Evolutionary conservation across 2,329 filamentous ascomycete species (phyloP).

Genomic region (Pseudopithomyces maydicus): DNA sequence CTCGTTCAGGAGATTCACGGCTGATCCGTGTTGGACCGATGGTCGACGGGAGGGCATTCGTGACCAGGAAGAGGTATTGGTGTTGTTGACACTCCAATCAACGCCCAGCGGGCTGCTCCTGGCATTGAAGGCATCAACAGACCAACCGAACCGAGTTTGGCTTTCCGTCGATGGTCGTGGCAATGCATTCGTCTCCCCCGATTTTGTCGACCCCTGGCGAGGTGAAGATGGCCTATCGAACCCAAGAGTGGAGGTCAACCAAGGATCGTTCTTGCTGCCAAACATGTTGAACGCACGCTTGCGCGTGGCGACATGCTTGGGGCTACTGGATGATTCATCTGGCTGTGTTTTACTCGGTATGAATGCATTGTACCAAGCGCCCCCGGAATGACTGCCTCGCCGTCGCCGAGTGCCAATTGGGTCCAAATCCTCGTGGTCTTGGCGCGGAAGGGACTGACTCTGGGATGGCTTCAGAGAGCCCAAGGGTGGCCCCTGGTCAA

Average conservation of each 20-base stretch:
- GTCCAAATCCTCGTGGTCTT: slow-evolving; percentile 54
- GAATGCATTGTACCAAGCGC: slow-evolving; percentile 61
- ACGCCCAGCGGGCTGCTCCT: slow-evolving; percentile 50
- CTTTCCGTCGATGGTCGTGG: slow-evolving; percentile 47
- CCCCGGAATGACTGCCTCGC: slow-evolving; percentile 59
- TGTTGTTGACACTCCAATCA: slow-evolving; percentile 46
- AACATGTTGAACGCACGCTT: slow-evolving; percentile 58
- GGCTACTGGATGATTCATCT: slow-evolving; percentile 36
- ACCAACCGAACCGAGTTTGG: slow-evolving; percentile 46
- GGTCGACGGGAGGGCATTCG: slow-evolving; percentile 79
- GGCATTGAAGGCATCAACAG: slow-evolving; percentile 43
- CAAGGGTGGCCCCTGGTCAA: slow-evolving; percentile 66
- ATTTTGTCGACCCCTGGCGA: slow-evolving; percentile 71
- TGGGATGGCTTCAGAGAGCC: slow-evolving; percentile 73
- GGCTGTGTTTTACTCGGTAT: slow-evolving; percentile 47
- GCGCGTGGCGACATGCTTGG: slow-evolving; percentile 46
- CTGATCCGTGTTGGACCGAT: slow-evolving; percentile 77
- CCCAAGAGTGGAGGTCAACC: slow-evolving; percentile 51
- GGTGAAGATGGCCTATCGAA: slow-evolving; percentile 55
- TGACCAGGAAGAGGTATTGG: slow-evolving; percentile 64
- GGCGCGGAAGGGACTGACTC: slow-evolving; percentile 76
- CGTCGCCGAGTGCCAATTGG: slow-evolving; percentile 56
- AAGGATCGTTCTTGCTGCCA: slow-evolving; percentile 57
- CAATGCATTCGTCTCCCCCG: slow-evolving; percentile 45
- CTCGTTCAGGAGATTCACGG: slow-evolving; percentile 64